Conservation (phyloP, 768 basidiomycete species). For the Lactarius trivialis region DNA sequence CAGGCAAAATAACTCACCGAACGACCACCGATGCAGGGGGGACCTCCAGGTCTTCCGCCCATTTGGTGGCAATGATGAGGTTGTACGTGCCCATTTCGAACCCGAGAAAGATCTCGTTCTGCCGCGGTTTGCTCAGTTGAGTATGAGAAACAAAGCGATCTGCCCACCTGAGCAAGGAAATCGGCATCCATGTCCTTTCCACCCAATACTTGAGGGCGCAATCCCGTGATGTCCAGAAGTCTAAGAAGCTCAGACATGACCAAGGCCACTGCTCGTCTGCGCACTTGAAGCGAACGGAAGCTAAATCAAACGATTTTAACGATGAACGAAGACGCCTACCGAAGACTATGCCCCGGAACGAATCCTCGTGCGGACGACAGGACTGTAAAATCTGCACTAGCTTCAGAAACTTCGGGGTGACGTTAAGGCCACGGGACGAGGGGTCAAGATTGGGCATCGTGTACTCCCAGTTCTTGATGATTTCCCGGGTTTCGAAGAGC, state of each 20-base stretch:
- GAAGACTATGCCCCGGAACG: conserved; percentile 59
- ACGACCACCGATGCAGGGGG: conserved; percentile 54
- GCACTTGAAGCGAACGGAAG: conserved; percentile 38
- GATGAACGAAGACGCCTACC: conserved; percentile 36
- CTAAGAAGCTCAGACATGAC: conserved; percentile 54
- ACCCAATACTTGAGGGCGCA: conserved; percentile 48
- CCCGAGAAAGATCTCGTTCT: conserved; percentile 44
- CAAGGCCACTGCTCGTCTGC: conserved; percentile 45
- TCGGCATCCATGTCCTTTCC: conserved; percentile 33
- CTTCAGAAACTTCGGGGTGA: conserved; percentile 59
- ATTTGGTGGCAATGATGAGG: conserved; percentile 54
- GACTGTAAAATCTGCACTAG: conserved; percentile 54
- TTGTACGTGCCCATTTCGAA: conserved; percentile 56
- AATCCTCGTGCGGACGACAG: conserved; percentile 45
- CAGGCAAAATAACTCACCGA: conserved; percentile 38
- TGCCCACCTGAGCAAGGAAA: conserved; percentile 31
- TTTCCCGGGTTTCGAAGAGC: conserved; percentile 28
- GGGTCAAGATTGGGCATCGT: conserved; percentile 56
- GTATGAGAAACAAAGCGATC: neutral
- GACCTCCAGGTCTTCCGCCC: conserved; percentile 53
- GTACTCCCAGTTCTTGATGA: conserved; percentile 57
- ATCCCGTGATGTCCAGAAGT: conserved; percentile 46
- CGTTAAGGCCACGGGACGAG: conserved; percentile 54
- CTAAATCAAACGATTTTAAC: neutral
- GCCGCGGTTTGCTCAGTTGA: neutral